These are phyloP conservation scores for Vanrija sp. DNA, from an alignment of 1,284 basidiomycete genomes.

Conservation along the genomic window DNA sequence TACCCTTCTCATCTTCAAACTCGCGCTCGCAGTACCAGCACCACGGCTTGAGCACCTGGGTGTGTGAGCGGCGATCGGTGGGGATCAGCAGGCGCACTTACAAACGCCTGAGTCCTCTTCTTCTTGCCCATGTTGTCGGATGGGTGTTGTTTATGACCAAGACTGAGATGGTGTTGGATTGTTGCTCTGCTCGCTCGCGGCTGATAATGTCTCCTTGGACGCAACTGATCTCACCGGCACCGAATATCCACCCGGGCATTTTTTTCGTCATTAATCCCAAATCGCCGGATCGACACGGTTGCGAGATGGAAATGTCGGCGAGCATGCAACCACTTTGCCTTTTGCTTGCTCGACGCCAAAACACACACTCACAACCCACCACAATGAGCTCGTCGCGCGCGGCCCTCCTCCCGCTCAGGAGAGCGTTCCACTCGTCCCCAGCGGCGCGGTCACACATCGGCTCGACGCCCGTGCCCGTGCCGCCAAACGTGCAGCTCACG, in stretches of 20 bases:
- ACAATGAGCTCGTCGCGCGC: constrained; percentile 13
- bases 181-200: not conserved
- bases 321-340: not conserved
- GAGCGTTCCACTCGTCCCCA: constrained; percentile 30
- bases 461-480: constrained; percentile 69
- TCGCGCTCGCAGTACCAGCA: constrained; percentile 99
- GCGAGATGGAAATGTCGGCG: not conserved
- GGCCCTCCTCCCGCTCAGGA: constrained; percentile 5
- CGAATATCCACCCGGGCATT: not conserved
- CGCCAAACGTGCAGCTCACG: constrained; percentile 59
- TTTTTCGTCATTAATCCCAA: not conserved
- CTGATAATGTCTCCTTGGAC: not conserved
- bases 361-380: not conserved
- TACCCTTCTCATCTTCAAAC: constrained; percentile 95
- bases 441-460: constrained; percentile 62
- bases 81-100: constrained; percentile 19
- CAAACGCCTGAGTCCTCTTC: constrained; percentile 47
- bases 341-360: not conserved
- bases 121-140: constrained; percentile 23
- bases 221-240: not conserved
- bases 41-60: constrained; percentile 81
- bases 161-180: no score
- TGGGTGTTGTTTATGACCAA: no score
- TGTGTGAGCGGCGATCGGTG: constrained; percentile 4
- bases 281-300: not conserved